These are phyloP conservation scores for Suillus americanus DNA, from an alignment of 768 basidiomycete species.

Conservation along the genomic window DNA sequence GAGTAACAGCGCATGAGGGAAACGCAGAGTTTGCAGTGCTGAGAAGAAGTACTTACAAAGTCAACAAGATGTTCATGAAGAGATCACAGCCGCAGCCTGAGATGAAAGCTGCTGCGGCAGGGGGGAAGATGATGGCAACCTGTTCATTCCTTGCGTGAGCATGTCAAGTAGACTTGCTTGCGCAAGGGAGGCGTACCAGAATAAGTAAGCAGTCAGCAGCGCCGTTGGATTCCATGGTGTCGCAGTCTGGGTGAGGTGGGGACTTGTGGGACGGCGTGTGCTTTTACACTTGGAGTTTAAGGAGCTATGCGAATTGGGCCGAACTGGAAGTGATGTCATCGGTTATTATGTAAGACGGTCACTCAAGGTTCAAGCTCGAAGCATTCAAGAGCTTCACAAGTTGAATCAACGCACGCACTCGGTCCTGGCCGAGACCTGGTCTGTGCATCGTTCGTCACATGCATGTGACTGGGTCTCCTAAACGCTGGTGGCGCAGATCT, in stretches of 20 bases:
- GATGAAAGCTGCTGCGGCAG: slow-evolving; percentile 71
- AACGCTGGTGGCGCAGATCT: too few species aligned
- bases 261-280: neutral
- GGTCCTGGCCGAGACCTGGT: too few species aligned
- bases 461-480: too few species aligned
- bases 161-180: neutral
- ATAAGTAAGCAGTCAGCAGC: neutral
- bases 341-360: too few species aligned
- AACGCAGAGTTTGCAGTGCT: neutral
- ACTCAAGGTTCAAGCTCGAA: too few species aligned
- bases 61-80: slow-evolving; percentile 77
- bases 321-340: too few species aligned
- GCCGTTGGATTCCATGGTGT: neutral
- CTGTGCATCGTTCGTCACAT: too few species aligned
- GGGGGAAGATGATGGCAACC: slow-evolving; percentile 78
- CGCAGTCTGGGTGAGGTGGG: neutral
- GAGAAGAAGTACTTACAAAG: slow-evolving; percentile 51
- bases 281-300: neutral
- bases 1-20: neutral
- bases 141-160: slow-evolving; percentile 23
- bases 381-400: too few species aligned
- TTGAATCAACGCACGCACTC: too few species aligned
- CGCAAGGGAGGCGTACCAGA: neutral
- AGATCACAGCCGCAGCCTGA: slow-evolving; percentile 83
- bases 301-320: too few species aligned